Evolutionary conservation across 345 rosid species (phyloP).

Genomic region (Arabis alpina): DNA sequence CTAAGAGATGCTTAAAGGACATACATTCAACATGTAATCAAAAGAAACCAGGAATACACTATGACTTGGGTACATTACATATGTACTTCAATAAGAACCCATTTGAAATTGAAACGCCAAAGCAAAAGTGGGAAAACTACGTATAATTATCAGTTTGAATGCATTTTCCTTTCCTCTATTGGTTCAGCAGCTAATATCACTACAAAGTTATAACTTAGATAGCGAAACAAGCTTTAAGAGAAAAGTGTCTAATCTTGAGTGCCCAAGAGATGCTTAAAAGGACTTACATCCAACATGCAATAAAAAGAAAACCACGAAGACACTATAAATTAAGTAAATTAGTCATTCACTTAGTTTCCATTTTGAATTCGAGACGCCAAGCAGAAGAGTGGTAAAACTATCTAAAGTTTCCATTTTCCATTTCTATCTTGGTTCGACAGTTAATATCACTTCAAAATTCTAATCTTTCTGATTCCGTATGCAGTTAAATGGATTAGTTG

Average conservation of each 20-base stretch:
- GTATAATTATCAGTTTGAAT: too few species aligned
- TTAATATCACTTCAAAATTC: not conserved
- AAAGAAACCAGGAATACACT: slow-evolving; percentile 4
- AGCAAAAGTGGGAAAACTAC: too few species aligned
- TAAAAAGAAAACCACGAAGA: slow-evolving; percentile 11
- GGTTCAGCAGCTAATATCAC: too few species aligned
- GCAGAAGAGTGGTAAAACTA: slow-evolving; percentile 10
- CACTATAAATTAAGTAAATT: not conserved
- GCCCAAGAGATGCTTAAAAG: slow-evolving; percentile 31
- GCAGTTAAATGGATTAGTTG: not conserved
- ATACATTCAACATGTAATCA: slow-evolving; percentile 7
- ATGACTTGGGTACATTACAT: too few species aligned
- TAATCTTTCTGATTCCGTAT: slow-evolving; percentile 10
- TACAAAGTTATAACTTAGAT: too few species aligned
- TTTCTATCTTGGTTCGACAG: not conserved
- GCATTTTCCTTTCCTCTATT: too few species aligned
- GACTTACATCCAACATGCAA: slow-evolving; percentile 1
- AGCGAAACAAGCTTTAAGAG: too few species aligned
- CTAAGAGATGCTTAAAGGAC: slow-evolving; percentile 29
- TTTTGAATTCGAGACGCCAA: slow-evolving; percentile 13
- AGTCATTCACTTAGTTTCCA: slow-evolving; percentile 8
- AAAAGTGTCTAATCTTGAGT: not conserved
- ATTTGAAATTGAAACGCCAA: too few species aligned
- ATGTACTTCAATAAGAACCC: too few species aligned
- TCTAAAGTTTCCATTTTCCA: not conserved